Conservation (phyloP, 495 filamentous ascomycete genomes). For the Aspergillus leporis region DNA sequence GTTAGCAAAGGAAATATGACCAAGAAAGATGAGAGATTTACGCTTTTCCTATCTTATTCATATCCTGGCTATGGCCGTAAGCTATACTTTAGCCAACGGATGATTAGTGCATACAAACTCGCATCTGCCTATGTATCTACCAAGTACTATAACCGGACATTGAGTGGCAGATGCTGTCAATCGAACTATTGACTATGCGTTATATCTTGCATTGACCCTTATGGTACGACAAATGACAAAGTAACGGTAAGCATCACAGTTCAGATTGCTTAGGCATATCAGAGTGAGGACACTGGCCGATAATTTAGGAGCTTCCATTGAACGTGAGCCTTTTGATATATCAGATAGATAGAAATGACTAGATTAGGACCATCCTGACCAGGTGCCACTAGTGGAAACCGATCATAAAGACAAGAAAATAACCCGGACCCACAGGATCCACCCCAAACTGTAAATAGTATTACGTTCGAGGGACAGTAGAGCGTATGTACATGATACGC, state of each 20-base stretch:
- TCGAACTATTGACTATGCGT: conserved; percentile 15
- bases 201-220: conserved; percentile 16
- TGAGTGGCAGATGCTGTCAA: conserved; percentile 13
- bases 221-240: background rate
- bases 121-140: background rate
- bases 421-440: conserved; percentile 2
- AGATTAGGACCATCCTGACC: conserved; percentile 2
- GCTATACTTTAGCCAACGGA: no score
- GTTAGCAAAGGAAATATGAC: background rate
- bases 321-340: background rate
- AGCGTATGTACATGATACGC: background rate
- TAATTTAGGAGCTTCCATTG: conserved; percentile 4
- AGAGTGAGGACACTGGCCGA: background rate
- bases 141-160: background rate
- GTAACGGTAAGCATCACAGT: conserved; percentile 4
- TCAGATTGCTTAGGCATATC: background rate
- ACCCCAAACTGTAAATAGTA: conserved; percentile 12
- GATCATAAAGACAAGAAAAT: background rate
- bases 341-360: background rate
- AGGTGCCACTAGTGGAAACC: conserved; percentile 1
- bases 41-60: no score
- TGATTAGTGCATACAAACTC: background rate
- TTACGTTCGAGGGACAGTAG: background rate
- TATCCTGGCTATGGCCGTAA: no score
- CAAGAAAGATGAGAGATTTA: background rate